Evolutionary conservation across 192 early-diverging fungal species (phyloP).

Genomic region (Jimgerdemannia lactiflua): DNA sequence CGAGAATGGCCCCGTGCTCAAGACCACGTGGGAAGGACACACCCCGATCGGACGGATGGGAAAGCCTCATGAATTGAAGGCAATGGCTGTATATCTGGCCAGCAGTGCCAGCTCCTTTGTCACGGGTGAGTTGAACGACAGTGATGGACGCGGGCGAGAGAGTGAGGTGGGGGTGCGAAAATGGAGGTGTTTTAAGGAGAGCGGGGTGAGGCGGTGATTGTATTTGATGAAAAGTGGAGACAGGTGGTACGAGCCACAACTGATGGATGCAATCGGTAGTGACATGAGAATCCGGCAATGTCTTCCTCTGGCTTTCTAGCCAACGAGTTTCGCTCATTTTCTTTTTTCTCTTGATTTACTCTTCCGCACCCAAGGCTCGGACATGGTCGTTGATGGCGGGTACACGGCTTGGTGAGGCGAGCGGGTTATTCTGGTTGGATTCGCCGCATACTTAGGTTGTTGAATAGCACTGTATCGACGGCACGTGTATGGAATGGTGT

Average conservation of each 20-base stretch:
- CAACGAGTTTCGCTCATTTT: neutral
- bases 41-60: constrained; percentile 33
- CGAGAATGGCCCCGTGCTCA: constrained; percentile 2
- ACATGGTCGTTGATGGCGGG: constrained; percentile 33
- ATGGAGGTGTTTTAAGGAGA: too few relatives aligned
- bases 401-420: constrained; percentile 23
- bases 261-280: neutral
- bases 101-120: constrained; percentile 28
- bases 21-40: constrained; percentile 12
- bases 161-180: neutral
- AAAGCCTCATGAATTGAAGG: constrained; percentile 25
- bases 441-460: too few relatives aligned
- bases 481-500: too few relatives aligned
- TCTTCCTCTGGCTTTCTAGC: neutral
- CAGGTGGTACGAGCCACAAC: neutral
- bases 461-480: too few relatives aligned
- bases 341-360: neutral
- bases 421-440: too few relatives aligned
- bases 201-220: too few relatives aligned
- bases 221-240: neutral
- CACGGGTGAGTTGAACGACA: constrained; percentile 14
- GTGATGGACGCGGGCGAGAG: neutral
- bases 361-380: neutral
- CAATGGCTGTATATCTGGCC: constrained; percentile 25
- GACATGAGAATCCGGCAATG: neutral